Conservation (phyloP, 2,329 filamentous ascomycete genomes). For the Thermomyces lanuginosus region DNA sequence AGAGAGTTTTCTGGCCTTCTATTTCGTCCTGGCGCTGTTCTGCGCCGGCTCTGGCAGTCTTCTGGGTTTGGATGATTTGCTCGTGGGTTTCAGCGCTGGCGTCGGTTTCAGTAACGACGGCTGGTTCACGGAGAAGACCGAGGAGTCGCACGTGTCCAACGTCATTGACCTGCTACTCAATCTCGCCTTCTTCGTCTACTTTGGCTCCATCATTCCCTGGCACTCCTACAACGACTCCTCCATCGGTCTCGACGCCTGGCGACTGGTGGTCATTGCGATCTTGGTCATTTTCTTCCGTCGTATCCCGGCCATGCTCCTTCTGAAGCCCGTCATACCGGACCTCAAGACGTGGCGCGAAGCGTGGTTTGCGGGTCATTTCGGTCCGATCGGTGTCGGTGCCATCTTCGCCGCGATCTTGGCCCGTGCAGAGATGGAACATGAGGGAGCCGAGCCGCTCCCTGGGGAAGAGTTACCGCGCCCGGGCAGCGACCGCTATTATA, state of each 20-base stretch:
- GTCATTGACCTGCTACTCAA: conserved; percentile 96
- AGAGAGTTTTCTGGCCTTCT: conserved; percentile 96
- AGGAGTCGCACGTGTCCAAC: conserved; percentile 97
- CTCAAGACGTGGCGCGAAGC: conserved; percentile 97
- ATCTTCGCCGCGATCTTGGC: conserved; percentile 91
- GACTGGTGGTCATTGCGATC: conserved; percentile 80
- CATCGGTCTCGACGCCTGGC: conserved; percentile 70
- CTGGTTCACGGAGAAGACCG: conserved; percentile 96
- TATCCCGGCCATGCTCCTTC: conserved; percentile 78
- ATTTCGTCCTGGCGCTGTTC: conserved; percentile 91
- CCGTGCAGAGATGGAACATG: conserved; percentile 72
- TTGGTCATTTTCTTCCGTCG: conserved; percentile 91
- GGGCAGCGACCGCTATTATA: conserved; percentile 45
- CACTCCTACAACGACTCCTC: conserved; percentile 63
- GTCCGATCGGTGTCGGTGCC: conserved; percentile 89
- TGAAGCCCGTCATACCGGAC: conserved; percentile 89
- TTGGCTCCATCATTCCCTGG: conserved; percentile 96
- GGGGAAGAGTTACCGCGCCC: conserved; percentile 38
- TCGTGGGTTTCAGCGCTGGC: conserved; percentile 86
- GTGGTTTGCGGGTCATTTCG: conserved; percentile 91
- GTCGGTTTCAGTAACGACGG: conserved; percentile 99
- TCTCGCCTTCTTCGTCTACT: conserved; percentile 93
- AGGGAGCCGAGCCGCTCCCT: conserved; percentile 55
- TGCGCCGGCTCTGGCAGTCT: conserved; percentile 87
- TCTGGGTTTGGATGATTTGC: conserved; percentile 77